Evolutionary conservation across 2,329 filamentous ascomycete species (phyloP), one percentile per base, ranked within the genome.

Genomic region (Fusarium sp.): DNA sequence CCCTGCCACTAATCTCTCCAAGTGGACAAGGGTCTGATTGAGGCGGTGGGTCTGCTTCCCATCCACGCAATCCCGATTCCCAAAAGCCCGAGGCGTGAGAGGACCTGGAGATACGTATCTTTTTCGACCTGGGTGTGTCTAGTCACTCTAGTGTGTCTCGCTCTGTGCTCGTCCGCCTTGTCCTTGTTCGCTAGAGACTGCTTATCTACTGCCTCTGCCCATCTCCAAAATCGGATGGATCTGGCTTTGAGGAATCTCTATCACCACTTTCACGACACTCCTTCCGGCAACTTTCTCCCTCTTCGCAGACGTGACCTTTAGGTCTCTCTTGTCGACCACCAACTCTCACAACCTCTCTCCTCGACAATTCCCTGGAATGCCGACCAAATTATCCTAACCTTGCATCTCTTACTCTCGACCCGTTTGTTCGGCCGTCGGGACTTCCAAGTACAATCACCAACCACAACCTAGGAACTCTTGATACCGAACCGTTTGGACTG

Each of bases 351-450:
- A 60, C 55, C 47, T 28, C 62, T 49, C 45, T 45, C 57, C 70
- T 60, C 70, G 65, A 65, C 56, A 61, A 60, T 65, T 53, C 58
- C 35, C 37, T 65, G 52, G 62, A 71, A 70, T 64, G 66, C 56
- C 54, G 58, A 68, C 64, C 44, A 48, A 52, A 17, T 51, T 37
- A 56, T 30, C 19, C 49, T 59, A 48, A 52, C 28, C 32, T 65
- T 37, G 35, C 35, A 48, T 59, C 56, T 65, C 47, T 54, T 19
- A 37, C 10, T 71, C 76, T 82, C 82, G 82, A 84, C 79, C 82
- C 81, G 81, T 84, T 84, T 77, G 82, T 77, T 84, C 82, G 83
- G 83, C 78, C 78, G 79, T 83, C 78, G 73, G 77, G 75, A 62
- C 28, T 33, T 49, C 44, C 59, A 55, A 55, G 69, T 56, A 44